Base-by-base conservation (phyloP, 2,329 filamentous ascomycete species). In the Cadophora gregata region DNA sequence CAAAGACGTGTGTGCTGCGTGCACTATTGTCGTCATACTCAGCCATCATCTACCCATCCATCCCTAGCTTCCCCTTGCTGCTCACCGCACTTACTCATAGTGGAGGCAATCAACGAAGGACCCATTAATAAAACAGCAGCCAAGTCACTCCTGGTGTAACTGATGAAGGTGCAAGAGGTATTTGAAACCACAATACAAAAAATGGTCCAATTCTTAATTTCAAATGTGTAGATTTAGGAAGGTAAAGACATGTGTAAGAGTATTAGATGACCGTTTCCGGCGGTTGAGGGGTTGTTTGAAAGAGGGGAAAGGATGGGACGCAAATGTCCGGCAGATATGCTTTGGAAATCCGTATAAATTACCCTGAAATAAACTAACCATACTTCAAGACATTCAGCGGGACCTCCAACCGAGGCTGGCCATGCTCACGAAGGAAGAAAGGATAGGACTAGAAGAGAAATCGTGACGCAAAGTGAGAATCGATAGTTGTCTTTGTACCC, bases 1-100 rank as follows among this genome's bases (percentile, higher is more conserved):
- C 27, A 33, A 38, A 58, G 33, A 36, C 53, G 53, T 25, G 55
- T 42, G 38, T 42, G 38, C 14, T 42, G 14, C 38, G 38, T 58
- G 55, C 55, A n/a, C n/a, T 33, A 58, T 58, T 33, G 55, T 42
- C 55, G 55, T 58, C 55, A 58, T 58, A 42, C 55, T 42, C 55
- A 58, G 55, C 42, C 31, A 58, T 36, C 55, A 27, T 25, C 31
- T 21, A 31, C 50, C 50, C 50, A 31, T 53, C 31, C 31, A 38
- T 14, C 12, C 25, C 33, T 58, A 58, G 55, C 33, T 38, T 4
- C n/a, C 36, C 33, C 31, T 36, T 33, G 21, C n/a, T 58, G 55
- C 55, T 58, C 55, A 58, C 55, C 55, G 55, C 31, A 36, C 38
- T n/a, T 38, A 42, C 50, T 53, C 50, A 53, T 21, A 47, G 42